Evolutionary conservation across 1,284 basidiomycete species (phyloP).

Genomic region (Ustilago nuda): DNA sequence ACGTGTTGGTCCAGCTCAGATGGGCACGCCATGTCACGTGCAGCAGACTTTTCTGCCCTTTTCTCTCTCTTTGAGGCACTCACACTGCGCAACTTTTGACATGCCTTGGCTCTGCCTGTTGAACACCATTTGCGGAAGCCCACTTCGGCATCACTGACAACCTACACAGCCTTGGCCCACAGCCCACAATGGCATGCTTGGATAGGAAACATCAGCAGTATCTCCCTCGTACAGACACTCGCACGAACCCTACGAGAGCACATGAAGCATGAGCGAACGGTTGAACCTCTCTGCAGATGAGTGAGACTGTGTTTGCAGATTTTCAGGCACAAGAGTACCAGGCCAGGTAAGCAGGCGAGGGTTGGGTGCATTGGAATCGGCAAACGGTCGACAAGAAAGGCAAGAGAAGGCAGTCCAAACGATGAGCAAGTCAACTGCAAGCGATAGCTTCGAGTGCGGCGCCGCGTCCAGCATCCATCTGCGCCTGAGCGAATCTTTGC

Average conservation of each 20-base stretch:
- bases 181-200: not conserved
- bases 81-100: not conserved
- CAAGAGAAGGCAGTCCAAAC: not conserved
- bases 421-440: not conserved
- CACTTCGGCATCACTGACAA: not conserved
- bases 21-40: not conserved
- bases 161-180: not conserved
- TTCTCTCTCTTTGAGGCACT: not conserved
- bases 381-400: not conserved
- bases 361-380: not conserved
- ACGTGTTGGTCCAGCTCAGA: no score
- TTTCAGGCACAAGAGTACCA: constrained; percentile 9
- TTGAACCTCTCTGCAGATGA: constrained; percentile 1
- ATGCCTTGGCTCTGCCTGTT: no score
- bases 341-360: not conserved
- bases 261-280: not conserved
- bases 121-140: not conserved
- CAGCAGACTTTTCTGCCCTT: no score
- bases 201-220: not conserved
- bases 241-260: not conserved
- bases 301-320: constrained; percentile 9
- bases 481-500: not conserved
- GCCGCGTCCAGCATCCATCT: not conserved
- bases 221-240: not conserved
- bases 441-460: not conserved